Percentiles rank a stretch among this genome's conserved stretches.
phyloP scores from a whole-genome alignment of 129 eudicot species.

The Rutidosis leptorrhynchoides region DNA sequence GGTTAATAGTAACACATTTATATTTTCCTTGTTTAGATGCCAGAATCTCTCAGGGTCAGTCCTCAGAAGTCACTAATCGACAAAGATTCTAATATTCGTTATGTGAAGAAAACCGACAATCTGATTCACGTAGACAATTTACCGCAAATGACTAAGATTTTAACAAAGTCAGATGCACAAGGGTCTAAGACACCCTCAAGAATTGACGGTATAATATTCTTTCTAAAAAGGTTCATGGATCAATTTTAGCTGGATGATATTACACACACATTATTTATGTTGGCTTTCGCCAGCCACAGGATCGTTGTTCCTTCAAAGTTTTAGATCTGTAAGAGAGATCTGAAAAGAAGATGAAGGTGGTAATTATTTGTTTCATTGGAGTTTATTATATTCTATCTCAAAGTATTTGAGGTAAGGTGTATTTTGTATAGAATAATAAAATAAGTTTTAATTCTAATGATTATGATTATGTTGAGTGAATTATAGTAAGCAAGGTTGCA shows the following conservation, averaged over 20 bases:
- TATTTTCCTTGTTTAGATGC: conserved; percentile 24
- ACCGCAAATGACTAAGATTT: conserved; percentile 11
- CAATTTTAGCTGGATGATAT: conserved; percentile 21
- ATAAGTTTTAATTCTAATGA: no score
- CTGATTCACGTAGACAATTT: conserved; percentile 16
- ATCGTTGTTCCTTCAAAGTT: background rate
- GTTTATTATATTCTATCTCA: background rate
- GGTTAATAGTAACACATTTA: background rate
- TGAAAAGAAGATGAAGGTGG: background rate
- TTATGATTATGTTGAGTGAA: no score
- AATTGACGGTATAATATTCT: conserved; percentile 24
- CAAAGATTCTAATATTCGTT: conserved; percentile 2
- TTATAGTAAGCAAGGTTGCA: no score
- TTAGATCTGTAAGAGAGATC: background rate
- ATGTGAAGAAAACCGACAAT: conserved; percentile 19
- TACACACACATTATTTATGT: background rate
- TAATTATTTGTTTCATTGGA: background rate
- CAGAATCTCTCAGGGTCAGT: conserved; percentile 1
- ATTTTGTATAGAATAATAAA: background rate
- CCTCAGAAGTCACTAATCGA: conserved; percentile 26
- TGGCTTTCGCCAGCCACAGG: background rate
- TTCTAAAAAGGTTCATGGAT: conserved; percentile 35
- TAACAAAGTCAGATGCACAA: conserved; percentile 12
- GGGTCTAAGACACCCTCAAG: conserved; percentile 15
- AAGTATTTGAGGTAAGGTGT: background rate